These are phyloP conservation scores for Colletotrichum costaricense DNA, from an alignment of 2,329 filamentous ascomycete genomes.

Conservation along the genomic window DNA sequence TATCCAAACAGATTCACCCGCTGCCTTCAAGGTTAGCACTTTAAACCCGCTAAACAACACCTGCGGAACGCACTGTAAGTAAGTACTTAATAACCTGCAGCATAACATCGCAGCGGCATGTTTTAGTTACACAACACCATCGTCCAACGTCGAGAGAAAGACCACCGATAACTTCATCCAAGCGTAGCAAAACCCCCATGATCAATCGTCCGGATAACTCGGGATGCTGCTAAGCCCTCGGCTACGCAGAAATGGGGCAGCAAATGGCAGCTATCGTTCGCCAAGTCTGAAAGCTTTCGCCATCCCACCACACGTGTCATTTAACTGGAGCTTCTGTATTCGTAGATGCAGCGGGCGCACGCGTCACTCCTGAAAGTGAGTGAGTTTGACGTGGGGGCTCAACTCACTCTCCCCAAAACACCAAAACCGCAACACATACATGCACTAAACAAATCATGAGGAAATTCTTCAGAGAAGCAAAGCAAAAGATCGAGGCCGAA, in stretches of 20 bases:
- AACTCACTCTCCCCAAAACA: background rate
- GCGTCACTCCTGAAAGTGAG: constrained; percentile 10
- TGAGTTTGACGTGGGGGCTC: background rate
- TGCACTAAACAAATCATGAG: constrained; percentile 1
- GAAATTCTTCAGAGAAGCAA: constrained; percentile 32
- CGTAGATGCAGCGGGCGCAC: constrained; percentile 5
- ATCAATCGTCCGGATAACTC: constrained; percentile 21
- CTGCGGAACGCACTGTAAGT: background rate
- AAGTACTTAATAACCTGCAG: background rate
- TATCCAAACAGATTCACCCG: background rate
- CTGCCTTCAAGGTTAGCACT: background rate
- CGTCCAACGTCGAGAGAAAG: background rate
- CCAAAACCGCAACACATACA: background rate
- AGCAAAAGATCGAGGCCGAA: constrained; percentile 33
- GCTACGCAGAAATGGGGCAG: constrained; percentile 23
- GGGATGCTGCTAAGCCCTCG: constrained; percentile 34
- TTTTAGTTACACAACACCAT: background rate
- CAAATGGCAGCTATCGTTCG: background rate
- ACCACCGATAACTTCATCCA: background rate
- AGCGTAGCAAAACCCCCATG: background rate
- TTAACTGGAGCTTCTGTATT: constrained; percentile 24
- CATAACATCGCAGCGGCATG: background rate
- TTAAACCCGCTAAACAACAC: background rate
- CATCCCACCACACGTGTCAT: constrained; percentile 33
- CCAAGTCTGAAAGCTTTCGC: constrained; percentile 33